Percentiles rank a stretch among this genome's conserved stretches.
phyloP scores from a whole-genome alignment of 441 rosid species.

The Brassica hybrid region DNA sequence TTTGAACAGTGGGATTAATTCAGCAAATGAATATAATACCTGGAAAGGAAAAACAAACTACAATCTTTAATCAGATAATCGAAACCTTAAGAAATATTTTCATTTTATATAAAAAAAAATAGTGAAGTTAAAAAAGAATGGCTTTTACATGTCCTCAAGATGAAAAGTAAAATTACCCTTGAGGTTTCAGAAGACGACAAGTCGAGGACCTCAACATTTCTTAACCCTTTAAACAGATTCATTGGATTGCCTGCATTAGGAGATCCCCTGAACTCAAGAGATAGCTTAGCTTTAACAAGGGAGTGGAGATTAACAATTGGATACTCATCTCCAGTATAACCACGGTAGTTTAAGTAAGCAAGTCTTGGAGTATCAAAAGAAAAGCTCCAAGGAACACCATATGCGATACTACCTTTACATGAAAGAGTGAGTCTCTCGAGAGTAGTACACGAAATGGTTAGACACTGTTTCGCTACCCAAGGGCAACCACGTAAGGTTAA shows the following conservation, averaged over 20 bases:
- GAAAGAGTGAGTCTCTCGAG: background rate
- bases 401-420: background rate
- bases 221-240: slow-evolving; percentile 21
- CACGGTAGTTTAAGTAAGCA: slow-evolving; percentile 1
- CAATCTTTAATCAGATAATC: background rate
- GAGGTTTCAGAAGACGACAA: background rate
- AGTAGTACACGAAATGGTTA: background rate
- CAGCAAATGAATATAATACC: background rate
- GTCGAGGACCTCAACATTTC: background rate
- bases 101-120: background rate
- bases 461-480: background rate
- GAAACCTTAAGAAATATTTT: background rate
- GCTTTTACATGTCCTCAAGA: background rate
- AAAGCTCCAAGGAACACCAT: background rate
- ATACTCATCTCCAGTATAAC: background rate
- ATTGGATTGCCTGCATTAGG: background rate
- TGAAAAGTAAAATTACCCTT: background rate
- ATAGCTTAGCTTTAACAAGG: slow-evolving; percentile 8
- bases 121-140: background rate
- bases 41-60: background rate
- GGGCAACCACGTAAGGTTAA: background rate
- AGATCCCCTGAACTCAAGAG: background rate
- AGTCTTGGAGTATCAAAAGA: background rate
- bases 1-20: background rate
- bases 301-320: background rate